Evolutionary conservation across 1,284 basidiomycete species (phyloP), one percentile per base, ranked within the genome.

Genomic region (Blastosporella zonata): DNA sequence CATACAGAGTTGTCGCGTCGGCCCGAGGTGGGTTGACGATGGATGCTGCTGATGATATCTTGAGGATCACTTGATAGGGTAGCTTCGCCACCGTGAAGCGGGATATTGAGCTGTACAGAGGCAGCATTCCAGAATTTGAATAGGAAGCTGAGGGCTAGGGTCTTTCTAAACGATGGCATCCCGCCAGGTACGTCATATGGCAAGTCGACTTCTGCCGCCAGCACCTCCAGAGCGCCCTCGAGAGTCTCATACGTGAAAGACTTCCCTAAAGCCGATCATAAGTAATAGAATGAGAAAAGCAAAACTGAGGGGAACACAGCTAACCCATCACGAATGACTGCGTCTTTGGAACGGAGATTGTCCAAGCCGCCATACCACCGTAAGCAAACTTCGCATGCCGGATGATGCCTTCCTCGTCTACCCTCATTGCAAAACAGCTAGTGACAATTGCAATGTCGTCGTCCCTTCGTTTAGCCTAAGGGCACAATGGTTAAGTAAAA

Each of bases 41-140:
- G 49, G 15, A 54, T 52, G 17, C 21, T 52, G 17, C 22, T 18
- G 15, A 49, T 46, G 8, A 49, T 49, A n/a, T 54, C 50, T 21
- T 44, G 23, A 10, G 44, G 18, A 27, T 49, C 27, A 25, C 46
- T 33, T 1, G 36, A 20, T 23, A 35, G 47, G 9, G 20, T 15
- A 12, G 23, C 25, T 22, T 38, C 35, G 12, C 3, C 29, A 6
- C 29, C 46, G 12, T 51, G 31, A 0, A 54, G 46, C 6, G 53
- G 39, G 7, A 54, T 54, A 13, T 34, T 18, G 13, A 54, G 46
- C 12, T 54, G 42, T 5, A 43, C 36, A 13, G 53, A 52, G n/a
- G 52, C 53, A 6, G 49, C 53, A 12, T 52, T 51, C 53, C 53
- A 54, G 37, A 54, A 54, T 21, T 54, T 54, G 36, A 54, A 54